Percentiles rank a stretch among this genome's conserved stretches.
phyloP scores from a whole-genome alignment of 306 rosid species.

The Oemleria cerasiformis region DNA sequence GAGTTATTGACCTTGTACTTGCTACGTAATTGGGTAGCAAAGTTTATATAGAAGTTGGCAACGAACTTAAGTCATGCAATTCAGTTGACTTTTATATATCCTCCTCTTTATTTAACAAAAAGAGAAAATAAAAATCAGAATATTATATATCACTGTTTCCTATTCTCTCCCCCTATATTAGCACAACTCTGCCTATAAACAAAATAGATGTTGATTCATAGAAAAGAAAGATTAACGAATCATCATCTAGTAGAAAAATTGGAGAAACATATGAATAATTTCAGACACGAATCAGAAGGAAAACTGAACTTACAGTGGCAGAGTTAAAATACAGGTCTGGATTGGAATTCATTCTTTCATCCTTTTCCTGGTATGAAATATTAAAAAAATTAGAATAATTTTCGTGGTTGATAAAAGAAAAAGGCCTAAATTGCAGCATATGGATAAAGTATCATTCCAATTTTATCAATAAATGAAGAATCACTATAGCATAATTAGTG shows the following conservation, averaged over 20 bases:
- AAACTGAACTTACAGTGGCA: slow-evolving; percentile 65
- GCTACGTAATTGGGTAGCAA: not conserved
- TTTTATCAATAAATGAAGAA: not conserved
- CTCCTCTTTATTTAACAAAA: not conserved
- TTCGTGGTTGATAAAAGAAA: slow-evolving; percentile 25
- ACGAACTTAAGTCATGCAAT: not conserved
- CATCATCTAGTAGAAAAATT: not conserved
- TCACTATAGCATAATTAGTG: slow-evolving; percentile 4
- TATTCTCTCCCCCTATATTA: not conserved
- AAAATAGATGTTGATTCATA: not conserved
- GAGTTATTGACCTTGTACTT: not conserved
- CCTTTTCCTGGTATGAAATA: slow-evolving; percentile 71
- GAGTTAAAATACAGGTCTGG: slow-evolving; percentile 84
- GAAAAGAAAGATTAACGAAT: not conserved
- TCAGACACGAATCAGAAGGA: not conserved
- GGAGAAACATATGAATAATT: not conserved
- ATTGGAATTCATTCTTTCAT: slow-evolving; percentile 78
- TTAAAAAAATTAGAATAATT: slow-evolving; percentile 32
- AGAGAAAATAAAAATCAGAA: not conserved
- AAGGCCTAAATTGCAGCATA: slow-evolving; percentile 15
- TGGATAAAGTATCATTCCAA: not conserved
- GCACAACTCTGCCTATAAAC: not conserved
- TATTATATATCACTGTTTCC: not conserved
- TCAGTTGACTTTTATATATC: not conserved
- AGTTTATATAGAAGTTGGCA: not conserved